Base-by-base conservation (phyloP, 2,329 filamentous ascomycete genomes). In the Colletotrichum sp. region DNA sequence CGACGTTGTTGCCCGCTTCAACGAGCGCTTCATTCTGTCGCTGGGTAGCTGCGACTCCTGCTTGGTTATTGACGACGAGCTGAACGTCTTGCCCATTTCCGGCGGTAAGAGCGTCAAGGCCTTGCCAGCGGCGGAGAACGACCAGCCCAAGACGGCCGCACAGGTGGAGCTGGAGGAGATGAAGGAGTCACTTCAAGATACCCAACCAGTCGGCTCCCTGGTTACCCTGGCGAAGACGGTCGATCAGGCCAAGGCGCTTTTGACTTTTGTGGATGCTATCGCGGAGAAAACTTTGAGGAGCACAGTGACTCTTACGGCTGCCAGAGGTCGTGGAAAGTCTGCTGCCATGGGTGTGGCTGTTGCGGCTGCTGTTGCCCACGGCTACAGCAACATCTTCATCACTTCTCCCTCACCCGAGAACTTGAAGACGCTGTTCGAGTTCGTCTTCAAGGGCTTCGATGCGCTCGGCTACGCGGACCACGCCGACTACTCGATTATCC, bases 381-480 rank as follows among this genome's bases (percentile, higher is more conserved):
- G 97, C 30, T 99, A 99, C 86, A 98, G 96, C 88, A 99, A 99
- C 85, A 98, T 99, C 81, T 99, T 99, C 86, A 98, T 99, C 83
- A 99, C 97, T 2, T 99, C 96, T 2, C 96, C 96, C 0, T 98
- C 95, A 77, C 97, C 97, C 1, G 98, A 99, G 86, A 99, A 99
- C 86, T 89, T 99, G 89, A 99, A 99, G 88, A 99, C 97, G 0
- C 89, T 99, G 9, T 99, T 99, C 83, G 96, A 99, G 81, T 99
- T 99, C 81, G 92, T 99, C 21, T 98, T 99, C 90, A 99, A 98
- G 85, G 97, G 96, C 1, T 99, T 99, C 81, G 97, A 99, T 83
- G 95, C 96, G 13, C 89, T 99, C 32, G 95, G 94, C 36, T 99
- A 99, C 82, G 92, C 96, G 78, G 97, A 99, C 80, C 97, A 99